Evolutionary conservation across 495 filamentous ascomycete genomes (phyloP).

Genomic region (Poronia punctata): DNA sequence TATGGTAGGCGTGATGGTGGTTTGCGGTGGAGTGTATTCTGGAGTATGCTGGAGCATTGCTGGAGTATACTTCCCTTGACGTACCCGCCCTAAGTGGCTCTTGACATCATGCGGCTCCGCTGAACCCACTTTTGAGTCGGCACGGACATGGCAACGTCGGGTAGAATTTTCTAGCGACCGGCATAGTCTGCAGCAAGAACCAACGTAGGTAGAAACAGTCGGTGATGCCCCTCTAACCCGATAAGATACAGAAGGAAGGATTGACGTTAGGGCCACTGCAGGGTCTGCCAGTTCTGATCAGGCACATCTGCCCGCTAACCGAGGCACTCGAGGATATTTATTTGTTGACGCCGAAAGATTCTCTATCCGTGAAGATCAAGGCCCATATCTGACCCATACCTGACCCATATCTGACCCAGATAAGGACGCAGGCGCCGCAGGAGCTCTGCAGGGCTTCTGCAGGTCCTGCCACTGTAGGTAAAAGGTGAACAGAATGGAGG

Average conservation of each 20-base stretch:
- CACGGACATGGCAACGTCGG: neutral
- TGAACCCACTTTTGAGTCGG: constrained; percentile 5
- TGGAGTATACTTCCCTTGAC: too few species aligned
- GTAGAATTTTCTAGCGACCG: constrained; percentile 5
- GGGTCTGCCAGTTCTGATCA: neutral
- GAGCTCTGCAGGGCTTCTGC: too few species aligned
- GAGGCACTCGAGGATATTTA: constrained; percentile 1
- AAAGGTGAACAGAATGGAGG: too few species aligned
- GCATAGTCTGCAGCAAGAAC: neutral
- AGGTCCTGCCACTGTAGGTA: too few species aligned
- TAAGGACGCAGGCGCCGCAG: too few species aligned
- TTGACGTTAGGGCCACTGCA: neutral
- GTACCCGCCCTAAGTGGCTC: constrained; percentile 2
- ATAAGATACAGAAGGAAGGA: neutral
- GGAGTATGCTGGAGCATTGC: too few species aligned
- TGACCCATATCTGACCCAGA: too few species aligned
- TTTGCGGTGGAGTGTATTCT: neutral
- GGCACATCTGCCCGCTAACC: neutral
- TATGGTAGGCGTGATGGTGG: constrained; percentile 1
- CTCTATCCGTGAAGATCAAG: constrained; percentile 2
- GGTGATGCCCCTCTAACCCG: neutral
- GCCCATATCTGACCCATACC: too few species aligned
- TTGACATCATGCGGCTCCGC: constrained; percentile 14
- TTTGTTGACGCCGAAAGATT: neutral
- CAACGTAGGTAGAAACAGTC: constrained; percentile 1